Conservation (phyloP, 1,139 yeast genomes). For the Debaryomycetaceae sp. region DNA sequence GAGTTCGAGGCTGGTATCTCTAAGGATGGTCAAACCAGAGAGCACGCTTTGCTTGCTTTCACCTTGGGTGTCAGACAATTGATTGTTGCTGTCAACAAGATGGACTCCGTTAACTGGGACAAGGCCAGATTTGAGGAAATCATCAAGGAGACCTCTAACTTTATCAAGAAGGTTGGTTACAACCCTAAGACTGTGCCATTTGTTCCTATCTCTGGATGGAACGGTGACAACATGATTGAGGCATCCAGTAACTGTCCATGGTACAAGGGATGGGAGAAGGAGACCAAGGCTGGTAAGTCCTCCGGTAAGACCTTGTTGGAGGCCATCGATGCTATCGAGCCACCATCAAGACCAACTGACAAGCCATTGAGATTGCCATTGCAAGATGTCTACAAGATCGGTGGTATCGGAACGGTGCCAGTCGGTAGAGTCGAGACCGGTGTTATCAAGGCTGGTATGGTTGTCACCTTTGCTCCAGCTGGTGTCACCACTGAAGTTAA, state of each 20-base stretch:
- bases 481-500: slow-evolving; percentile 92
- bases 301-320: slow-evolving; percentile 86
- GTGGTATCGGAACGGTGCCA: slow-evolving; percentile 93
- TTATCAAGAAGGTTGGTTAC: slow-evolving; percentile 92
- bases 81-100: slow-evolving; percentile 90
- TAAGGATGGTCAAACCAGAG: slow-evolving; percentile 92
- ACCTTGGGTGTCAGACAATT: slow-evolving; percentile 88
- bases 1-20: slow-evolving; percentile 96
- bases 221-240: slow-evolving; percentile 93
- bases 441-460: slow-evolving; percentile 88
- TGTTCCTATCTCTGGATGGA: slow-evolving; percentile 93
- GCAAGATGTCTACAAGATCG: slow-evolving; percentile 91
- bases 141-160: slow-evolving; percentile 79
- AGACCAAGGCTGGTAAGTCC: slow-evolving; percentile 74
- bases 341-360: slow-evolving; percentile 82
- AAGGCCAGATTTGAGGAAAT: slow-evolving; percentile 79
- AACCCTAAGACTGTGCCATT: slow-evolving; percentile 90
- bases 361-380: slow-evolving; percentile 90
- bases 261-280: slow-evolving; percentile 91
- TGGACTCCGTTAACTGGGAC: slow-evolving; percentile 88
- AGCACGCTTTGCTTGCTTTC: slow-evolving; percentile 87
- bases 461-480: slow-evolving; percentile 87
- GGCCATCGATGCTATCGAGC: slow-evolving; percentile 84
- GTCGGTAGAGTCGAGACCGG: slow-evolving; percentile 92
- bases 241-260: slow-evolving; percentile 78